Evolutionary conservation across 2,329 filamentous ascomycete genomes (phyloP).

Genomic region (Botryotinia narcissicola): DNA sequence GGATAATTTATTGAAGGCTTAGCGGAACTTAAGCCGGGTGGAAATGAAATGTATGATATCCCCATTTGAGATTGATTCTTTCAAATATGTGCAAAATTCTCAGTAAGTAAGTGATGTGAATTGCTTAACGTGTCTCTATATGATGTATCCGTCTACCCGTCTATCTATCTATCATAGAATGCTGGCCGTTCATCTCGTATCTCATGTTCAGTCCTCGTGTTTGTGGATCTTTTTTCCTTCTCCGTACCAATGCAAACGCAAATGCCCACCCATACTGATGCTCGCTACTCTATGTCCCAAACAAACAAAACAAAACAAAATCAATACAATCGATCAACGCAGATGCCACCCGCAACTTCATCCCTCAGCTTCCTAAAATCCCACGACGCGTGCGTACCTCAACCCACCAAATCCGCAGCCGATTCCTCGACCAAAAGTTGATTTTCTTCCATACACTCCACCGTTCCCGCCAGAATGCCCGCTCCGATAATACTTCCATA

Average conservation of each 20-base stretch:
- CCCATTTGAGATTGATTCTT: not conserved
- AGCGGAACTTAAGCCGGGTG: not conserved
- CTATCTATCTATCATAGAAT: not conserved
- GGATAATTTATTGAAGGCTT: not conserved
- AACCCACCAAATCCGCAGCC: not conserved
- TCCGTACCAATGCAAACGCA: not conserved
- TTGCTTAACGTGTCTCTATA: not conserved
- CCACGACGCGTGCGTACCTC: not conserved
- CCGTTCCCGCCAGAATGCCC: slow-evolving; percentile 53
- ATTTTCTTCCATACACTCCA: slow-evolving; percentile 9
- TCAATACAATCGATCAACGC: not conserved
- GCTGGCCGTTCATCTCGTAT: not conserved
- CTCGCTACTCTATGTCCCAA: not conserved
- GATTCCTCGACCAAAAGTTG: not conserved
- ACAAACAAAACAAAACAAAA: not conserved
- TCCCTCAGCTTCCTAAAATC: not conserved
- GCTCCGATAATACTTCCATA: slow-evolving; percentile 62
- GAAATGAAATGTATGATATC: slow-evolving; percentile 7
- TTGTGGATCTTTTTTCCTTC: not conserved
- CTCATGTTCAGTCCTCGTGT: not conserved
- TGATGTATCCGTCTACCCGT: not conserved
- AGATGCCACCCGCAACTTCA: not conserved
- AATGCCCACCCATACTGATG: not conserved
- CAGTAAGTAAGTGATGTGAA: not conserved
- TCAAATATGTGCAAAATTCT: not conserved